A percentile compares a stretch with the other conserved stretches of the same genome.
phyloP scores from a whole-genome alignment of 345 rosid genomes.

The Lepidium africanum region DNA sequence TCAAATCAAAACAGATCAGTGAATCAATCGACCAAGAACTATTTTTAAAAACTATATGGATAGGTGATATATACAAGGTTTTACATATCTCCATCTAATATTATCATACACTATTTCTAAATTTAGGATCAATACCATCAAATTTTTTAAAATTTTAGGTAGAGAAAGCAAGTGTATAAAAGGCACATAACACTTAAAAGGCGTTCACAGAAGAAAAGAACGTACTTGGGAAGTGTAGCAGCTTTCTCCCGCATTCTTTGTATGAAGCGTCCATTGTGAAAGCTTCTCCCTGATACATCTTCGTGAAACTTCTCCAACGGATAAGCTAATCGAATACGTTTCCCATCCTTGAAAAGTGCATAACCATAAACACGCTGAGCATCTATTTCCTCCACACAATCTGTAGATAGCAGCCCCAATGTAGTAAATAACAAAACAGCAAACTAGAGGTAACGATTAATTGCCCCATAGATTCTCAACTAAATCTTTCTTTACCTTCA shows the following conservation, averaged over 20 bases:
- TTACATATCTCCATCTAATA: neutral
- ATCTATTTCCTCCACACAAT: constrained; percentile 51
- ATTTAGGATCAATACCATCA: neutral
- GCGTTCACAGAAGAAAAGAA: neutral
- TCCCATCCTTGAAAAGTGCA: constrained; percentile 45
- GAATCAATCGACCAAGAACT: neutral
- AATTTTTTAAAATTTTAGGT: neutral
- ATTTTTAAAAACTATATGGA: neutral
- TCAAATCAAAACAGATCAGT: neutral
- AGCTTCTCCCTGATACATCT: constrained; percentile 48
- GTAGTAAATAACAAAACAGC: neutral
- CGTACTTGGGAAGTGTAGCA: constrained; percentile 39
- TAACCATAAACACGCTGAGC: constrained; percentile 47
- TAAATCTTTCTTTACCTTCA: constrained; percentile 33
- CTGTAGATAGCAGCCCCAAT: constrained; percentile 20
- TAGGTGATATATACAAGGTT: neutral
- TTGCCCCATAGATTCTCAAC: neutral
- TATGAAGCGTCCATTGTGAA: constrained; percentile 45
- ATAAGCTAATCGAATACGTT: constrained; percentile 33
- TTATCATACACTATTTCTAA: neutral
- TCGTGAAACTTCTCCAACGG: constrained; percentile 43
- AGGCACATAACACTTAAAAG: neutral
- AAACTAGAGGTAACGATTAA: neutral
- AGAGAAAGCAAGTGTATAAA: neutral
- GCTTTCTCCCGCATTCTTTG: constrained; percentile 47